These are phyloP conservation scores for Ochetophila trinervis DNA, from an alignment of 306 rosid genomes.

Conservation along the genomic window DNA sequence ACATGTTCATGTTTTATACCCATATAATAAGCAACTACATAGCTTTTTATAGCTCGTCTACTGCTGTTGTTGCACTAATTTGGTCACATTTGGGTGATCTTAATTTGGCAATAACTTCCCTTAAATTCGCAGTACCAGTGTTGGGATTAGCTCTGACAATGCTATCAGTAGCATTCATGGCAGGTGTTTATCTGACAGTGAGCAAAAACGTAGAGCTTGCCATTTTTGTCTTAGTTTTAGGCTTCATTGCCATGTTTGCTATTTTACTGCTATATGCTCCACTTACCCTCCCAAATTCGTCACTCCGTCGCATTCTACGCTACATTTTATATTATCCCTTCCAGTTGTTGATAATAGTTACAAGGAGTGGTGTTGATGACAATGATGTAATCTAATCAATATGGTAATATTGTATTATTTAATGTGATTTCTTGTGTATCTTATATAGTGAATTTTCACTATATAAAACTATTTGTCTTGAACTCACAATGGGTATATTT, in stretches of 20 bases:
- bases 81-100: slow-evolving; percentile 33
- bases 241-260: neutral
- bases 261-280: no score
- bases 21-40: slow-evolving; percentile 27
- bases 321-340: slow-evolving; percentile 12
- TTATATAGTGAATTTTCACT: no score
- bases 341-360: neutral
- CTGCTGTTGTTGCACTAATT: slow-evolving; percentile 25
- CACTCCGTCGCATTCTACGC: neutral
- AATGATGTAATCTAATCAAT: no score
- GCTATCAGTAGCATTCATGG: slow-evolving; percentile 30
- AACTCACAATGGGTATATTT: no score
- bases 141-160: slow-evolving; percentile 27
- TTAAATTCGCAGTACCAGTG: slow-evolving; percentile 11
- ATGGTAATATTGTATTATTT: no score
- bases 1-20: slow-evolving; percentile 2
- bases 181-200: slow-evolving; percentile 25
- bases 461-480: no score
- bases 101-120: neutral
- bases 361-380: neutral
- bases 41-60: slow-evolving; percentile 27
- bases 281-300: neutral
- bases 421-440: no score
- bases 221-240: neutral
- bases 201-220: slow-evolving; percentile 29